phyloP scores from a whole-genome alignment of 83 land plant species.

The Thuja plicata region DNA sequence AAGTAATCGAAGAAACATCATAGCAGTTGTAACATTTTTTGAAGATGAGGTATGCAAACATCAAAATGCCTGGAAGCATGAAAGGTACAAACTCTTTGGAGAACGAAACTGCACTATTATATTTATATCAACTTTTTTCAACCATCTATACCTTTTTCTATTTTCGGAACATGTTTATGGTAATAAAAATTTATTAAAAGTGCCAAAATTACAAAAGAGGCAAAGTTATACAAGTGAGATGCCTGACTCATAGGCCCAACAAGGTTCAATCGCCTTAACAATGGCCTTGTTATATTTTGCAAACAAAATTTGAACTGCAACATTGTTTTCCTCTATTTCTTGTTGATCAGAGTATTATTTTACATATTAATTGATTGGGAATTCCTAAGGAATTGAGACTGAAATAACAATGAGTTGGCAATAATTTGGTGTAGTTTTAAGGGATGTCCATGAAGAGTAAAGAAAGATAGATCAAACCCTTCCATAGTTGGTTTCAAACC shows the following conservation, averaged over 20 bases:
- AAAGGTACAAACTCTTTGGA: not conserved
- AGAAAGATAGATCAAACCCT: too few species aligned
- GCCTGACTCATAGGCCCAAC: not conserved
- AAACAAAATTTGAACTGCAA: too few species aligned
- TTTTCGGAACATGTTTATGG: not conserved
- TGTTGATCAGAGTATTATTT: too few species aligned
- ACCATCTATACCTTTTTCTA: not conserved
- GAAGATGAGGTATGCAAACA: not conserved
- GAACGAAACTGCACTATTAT: not conserved
- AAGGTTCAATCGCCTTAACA: not conserved
- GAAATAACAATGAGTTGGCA: too few species aligned
- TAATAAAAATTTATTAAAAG: not conserved
- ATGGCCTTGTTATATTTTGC: too few species aligned
- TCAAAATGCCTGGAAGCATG: not conserved
- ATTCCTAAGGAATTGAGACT: too few species aligned
- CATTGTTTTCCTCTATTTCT: too few species aligned
- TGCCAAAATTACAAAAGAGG: not conserved
- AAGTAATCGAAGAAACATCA: constrained; percentile 2
- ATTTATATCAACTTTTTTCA: not conserved
- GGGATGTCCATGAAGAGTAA: too few species aligned
- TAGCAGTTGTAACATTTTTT: not conserved
- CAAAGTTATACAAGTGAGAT: not conserved
- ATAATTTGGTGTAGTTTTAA: too few species aligned
- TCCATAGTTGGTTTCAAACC: too few species aligned
- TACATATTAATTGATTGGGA: too few species aligned